These are phyloP conservation scores for Aspergillus sp. DNA, from an alignment of 2,329 filamentous ascomycete genomes.

Conservation along the genomic window DNA sequence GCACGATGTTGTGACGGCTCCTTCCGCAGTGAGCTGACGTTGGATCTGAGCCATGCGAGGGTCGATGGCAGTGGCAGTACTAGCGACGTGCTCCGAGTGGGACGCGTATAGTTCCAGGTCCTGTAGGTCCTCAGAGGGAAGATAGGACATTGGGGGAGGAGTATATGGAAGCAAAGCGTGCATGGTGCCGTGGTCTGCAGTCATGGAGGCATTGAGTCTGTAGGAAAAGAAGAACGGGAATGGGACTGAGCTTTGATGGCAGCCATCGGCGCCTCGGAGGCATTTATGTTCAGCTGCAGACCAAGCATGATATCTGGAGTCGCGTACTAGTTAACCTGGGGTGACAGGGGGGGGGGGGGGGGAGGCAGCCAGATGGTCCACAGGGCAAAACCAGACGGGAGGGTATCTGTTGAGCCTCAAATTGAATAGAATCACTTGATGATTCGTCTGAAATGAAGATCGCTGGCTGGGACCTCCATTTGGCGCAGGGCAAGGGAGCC, in stretches of 20 bases:
- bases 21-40: not conserved
- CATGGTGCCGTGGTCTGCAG: not conserved
- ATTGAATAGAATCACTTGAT: too few species aligned
- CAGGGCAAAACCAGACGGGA: too few species aligned
- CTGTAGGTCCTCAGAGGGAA: not conserved
- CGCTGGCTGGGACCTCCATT: too few species aligned
- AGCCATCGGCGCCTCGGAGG: not conserved
- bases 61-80: not conserved
- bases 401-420: too few species aligned
- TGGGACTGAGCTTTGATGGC: not conserved
- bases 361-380: too few species aligned
- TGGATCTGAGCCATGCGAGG: conserved; percentile 1
- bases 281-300: not conserved
- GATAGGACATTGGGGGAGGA: not conserved
- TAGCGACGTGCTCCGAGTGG: not conserved
- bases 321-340: too few species aligned
- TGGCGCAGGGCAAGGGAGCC: too few species aligned
- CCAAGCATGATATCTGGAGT: too few species aligned
- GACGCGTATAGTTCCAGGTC: not conserved
- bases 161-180: not conserved
- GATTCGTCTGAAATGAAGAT: too few species aligned
- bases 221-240: too few species aligned
- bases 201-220: too few species aligned
- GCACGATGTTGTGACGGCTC: not conserved
- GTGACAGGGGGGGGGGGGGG: too few species aligned